Evolutionary conservation across 495 filamentous ascomycete genomes (phyloP).

Genomic region (Bombardia bombarda): DNA sequence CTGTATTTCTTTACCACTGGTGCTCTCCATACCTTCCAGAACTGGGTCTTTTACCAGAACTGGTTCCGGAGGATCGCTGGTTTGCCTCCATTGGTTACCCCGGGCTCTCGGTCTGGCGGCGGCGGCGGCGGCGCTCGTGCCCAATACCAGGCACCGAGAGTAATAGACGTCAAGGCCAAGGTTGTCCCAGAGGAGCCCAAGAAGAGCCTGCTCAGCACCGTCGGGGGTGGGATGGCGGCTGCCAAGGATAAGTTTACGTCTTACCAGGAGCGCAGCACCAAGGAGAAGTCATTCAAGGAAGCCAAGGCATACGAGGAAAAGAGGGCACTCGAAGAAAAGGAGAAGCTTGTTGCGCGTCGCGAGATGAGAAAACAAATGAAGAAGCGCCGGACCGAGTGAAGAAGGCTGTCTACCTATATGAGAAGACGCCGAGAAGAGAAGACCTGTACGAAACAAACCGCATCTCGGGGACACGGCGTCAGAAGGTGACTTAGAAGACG

Average conservation of each 20-base stretch:
- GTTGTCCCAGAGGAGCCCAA: conserved; percentile 1
- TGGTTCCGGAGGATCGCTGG: conserved; percentile 42
- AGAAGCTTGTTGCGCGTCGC: conserved; percentile 24
- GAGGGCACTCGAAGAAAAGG: conserved; percentile 34
- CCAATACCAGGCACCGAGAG: conserved; percentile 16
- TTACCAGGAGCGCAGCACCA: conserved; percentile 13
- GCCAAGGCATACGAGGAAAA: conserved; percentile 40
- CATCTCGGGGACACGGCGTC: no score
- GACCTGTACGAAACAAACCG: no score
- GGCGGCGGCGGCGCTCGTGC: conserved; percentile 8
- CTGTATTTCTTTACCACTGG: conserved; percentile 60
- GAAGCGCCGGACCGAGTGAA: not conserved
- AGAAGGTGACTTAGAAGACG: no score
- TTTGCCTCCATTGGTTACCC: conserved; percentile 41
- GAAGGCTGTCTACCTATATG: no score
- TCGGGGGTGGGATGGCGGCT: conserved; percentile 17
- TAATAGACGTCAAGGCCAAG: conserved; percentile 18
- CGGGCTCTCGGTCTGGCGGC: conserved; percentile 37
- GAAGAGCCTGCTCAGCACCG: conserved; percentile 12
- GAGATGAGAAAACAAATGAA: conserved; percentile 17
- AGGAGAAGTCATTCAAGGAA: conserved; percentile 16
- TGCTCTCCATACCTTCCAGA: conserved; percentile 49
- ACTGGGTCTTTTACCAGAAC: conserved; percentile 41
- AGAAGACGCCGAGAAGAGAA: no score
- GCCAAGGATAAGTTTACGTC: conserved; percentile 31